phyloP scores from a whole-genome alignment of 176 grass and related monocot genomes.

The Tillandsia leiboldiana region DNA sequence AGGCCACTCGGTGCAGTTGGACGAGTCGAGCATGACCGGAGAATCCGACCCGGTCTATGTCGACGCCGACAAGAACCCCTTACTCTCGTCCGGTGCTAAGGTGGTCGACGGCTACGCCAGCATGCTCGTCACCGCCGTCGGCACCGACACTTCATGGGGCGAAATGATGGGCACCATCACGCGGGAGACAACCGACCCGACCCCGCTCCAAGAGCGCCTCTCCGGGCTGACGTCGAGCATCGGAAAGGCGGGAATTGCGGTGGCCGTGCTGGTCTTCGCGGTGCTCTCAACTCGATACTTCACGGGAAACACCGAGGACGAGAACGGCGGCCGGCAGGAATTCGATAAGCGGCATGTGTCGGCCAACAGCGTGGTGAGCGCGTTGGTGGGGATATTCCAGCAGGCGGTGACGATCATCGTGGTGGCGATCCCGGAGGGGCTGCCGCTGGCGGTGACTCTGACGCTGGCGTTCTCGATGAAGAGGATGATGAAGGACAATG shows the following conservation, averaged over 20 bases:
- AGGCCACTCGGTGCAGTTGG: conserved; percentile 49
- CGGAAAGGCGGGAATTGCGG: conserved; percentile 61
- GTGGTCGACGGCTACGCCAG: conserved; percentile 51
- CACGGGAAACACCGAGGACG: conserved; percentile 62
- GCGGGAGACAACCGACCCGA: conserved; percentile 38
- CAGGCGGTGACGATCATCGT: conserved; percentile 86
- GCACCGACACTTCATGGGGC: conserved; percentile 59
- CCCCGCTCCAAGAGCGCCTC: conserved; percentile 74
- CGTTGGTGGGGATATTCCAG: conserved; percentile 55
- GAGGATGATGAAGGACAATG: conserved; percentile 83
- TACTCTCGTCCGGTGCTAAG: conserved; percentile 63
- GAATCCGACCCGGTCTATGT: conserved; percentile 51
- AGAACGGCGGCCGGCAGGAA: conserved; percentile 28
- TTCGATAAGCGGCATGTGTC: conserved; percentile 36
- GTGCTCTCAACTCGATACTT: conserved; percentile 54
- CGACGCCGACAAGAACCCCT: conserved; percentile 32
- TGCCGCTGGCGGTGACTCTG: conserved; percentile 77
- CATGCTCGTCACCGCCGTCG: conserved; percentile 75
- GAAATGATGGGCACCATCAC: conserved; percentile 80
- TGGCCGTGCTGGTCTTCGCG: conserved; percentile 50
- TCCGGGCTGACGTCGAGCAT: conserved; percentile 54
- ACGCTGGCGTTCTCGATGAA: conserved; percentile 95
- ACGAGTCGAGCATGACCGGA: conserved; percentile 91
- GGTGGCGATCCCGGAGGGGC: conserved; percentile 74
- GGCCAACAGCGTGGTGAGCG: conserved; percentile 35